These are phyloP conservation scores for Betula pendula DNA, from an alignment of 306 rosid genomes.

Conservation along the genomic window DNA sequence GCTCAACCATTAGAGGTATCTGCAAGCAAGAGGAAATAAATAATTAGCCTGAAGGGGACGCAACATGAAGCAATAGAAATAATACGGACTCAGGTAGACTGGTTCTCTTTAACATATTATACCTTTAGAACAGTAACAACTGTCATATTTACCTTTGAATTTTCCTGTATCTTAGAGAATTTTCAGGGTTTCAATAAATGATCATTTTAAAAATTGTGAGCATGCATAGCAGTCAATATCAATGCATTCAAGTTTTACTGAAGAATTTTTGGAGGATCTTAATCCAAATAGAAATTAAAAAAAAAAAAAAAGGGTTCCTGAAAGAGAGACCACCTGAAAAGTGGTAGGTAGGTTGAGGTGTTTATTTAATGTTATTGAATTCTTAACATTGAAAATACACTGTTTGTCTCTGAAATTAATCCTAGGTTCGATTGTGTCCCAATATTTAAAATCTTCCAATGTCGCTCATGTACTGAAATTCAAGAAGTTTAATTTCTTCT, in stretches of 20 bases:
- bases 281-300: no score
- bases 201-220: neutral
- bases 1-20: slow-evolving; percentile 14
- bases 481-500: no score
- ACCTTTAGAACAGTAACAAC: neutral
- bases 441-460: no score
- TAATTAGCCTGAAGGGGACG: neutral
- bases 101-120: no score
- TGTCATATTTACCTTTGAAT: neutral
- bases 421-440: no score
- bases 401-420: no score
- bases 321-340: neutral
- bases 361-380: neutral
- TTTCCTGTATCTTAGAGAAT: neutral
- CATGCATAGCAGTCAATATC: no score
- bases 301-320: neutral
- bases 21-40: slow-evolving; percentile 1
- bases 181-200: neutral
- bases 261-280: neutral
- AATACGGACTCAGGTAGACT: no score
- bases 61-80: neutral
- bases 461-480: no score
- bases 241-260: neutral
- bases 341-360: neutral
- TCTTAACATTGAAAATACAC: neutral